These are phyloP conservation scores for Letharia columbiana DNA, from an alignment of 495 filamentous ascomycete species.

Conservation along the genomic window DNA sequence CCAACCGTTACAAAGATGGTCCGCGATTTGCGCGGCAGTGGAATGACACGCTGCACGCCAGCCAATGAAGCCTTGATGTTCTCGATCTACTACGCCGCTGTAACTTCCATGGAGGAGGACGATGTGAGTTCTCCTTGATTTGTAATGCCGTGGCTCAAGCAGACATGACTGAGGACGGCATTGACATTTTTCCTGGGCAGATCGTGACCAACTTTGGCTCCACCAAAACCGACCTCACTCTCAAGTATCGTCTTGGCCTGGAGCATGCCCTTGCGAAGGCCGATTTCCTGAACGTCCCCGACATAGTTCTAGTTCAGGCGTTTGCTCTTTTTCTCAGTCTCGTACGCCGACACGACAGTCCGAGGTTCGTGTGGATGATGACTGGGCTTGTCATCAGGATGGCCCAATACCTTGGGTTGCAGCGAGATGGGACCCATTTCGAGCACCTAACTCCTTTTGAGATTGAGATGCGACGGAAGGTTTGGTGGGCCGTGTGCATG, in stretches of 20 bases:
- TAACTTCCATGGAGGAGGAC: constrained; percentile 9
- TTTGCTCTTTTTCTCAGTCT: constrained; percentile 36
- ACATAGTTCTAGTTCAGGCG: constrained; percentile 37
- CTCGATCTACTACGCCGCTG: constrained; percentile 2
- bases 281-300: constrained; percentile 36
- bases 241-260: constrained; percentile 46
- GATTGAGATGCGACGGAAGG: constrained; percentile 53
- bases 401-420: constrained; percentile 46
- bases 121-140: constrained; percentile 5
- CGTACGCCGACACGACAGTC: constrained; percentile 30
- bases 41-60: not conserved
- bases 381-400: constrained; percentile 37
- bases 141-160: not conserved
- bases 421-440: constrained; percentile 10
- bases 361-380: constrained; percentile 37
- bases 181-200: not conserved
- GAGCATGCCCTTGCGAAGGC: constrained; percentile 48
- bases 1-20: constrained; percentile 7
- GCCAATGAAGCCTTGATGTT: constrained; percentile 9
- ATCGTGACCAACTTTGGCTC: constrained; percentile 33
- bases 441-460: constrained; percentile 39
- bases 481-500: constrained; percentile 77
- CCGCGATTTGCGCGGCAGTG: constrained; percentile 4
- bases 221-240: constrained; percentile 40
- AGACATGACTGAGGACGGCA: not conserved